A percentile compares a stretch with the other conserved stretches of the same genome.
phyloP scores from a whole-genome alignment of 169 alveolate species.

The Cryptosporidium tyzzeri region DNA sequence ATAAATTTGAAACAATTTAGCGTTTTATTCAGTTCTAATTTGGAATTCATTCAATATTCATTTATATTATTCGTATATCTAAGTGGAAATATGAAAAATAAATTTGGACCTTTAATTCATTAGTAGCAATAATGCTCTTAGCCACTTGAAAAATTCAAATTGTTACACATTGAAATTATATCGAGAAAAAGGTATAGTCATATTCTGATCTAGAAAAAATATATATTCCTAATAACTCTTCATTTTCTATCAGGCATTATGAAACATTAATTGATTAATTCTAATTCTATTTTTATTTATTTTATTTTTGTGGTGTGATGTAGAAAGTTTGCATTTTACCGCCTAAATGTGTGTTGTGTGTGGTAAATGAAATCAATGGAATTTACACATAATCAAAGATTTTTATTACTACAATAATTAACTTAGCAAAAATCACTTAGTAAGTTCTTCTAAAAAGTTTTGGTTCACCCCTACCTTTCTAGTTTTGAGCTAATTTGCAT shows the following conservation, averaged over 20 bases:
- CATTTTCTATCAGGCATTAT: not conserved
- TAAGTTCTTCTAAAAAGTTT: not conserved
- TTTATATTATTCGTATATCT: not conserved
- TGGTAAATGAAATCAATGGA: slow-evolving; percentile 15
- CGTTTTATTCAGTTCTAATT: not conserved
- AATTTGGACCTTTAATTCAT: not conserved
- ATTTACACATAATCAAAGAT: not conserved
- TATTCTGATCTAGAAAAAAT: not conserved
- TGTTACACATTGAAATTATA: not conserved
- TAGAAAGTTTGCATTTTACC: slow-evolving; percentile 18
- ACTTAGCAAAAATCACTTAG: not conserved
- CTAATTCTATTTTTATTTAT: not conserved
- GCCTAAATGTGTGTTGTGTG: slow-evolving; percentile 52
- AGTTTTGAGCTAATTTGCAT: not conserved
- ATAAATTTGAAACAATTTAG: too few species aligned
- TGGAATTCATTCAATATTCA: not conserved
- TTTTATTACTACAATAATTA: slow-evolving; percentile 1
- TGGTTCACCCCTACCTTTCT: not conserved
- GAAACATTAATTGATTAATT: not conserved
- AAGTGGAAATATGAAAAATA: not conserved
- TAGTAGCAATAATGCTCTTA: not conserved
- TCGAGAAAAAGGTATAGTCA: too few species aligned
- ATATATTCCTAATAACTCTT: not conserved
- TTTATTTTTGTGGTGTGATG: slow-evolving; percentile 2
- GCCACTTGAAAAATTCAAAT: too few species aligned